phyloP scores from a whole-genome alignment of 345 rosid species.

The Lumnitzera littorea region DNA sequence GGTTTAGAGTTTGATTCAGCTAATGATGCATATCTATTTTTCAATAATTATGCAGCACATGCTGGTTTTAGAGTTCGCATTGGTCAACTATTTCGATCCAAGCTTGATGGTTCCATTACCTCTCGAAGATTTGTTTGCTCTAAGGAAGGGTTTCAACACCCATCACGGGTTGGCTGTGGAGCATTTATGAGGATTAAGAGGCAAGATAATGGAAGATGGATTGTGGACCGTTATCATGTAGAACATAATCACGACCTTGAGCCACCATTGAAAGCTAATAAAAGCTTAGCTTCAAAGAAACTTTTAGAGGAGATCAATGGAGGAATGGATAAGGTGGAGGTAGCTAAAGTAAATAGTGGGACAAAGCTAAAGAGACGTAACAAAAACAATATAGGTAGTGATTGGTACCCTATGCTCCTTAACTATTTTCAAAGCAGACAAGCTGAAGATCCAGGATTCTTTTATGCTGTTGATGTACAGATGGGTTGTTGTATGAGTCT shows the following conservation, averaged over 20 bases:
- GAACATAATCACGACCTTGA: constrained; percentile 79
- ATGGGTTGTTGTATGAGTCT: constrained; percentile 57
- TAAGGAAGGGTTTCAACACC: constrained; percentile 94
- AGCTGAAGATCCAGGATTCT: constrained; percentile 82
- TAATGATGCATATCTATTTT: constrained; percentile 71
- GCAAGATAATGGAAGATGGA: constrained; percentile 74
- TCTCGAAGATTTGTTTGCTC: constrained; percentile 90
- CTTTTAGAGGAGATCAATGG: constrained; percentile 39
- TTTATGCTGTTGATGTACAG: constrained; percentile 54
- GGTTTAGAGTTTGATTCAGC: constrained; percentile 75
- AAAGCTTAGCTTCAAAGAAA: constrained; percentile 44
- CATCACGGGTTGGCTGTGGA: constrained; percentile 87
- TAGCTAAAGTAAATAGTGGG: constrained; percentile 28
- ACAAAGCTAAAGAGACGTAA: constrained; percentile 20
- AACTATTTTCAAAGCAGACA: constrained; percentile 71
- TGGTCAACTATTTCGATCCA: constrained; percentile 89
- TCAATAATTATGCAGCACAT: constrained; percentile 56
- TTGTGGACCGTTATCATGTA: constrained; percentile 67
- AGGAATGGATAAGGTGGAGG: constrained; percentile 41
- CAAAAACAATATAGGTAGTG: constrained; percentile 55
- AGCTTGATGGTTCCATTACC: constrained; percentile 70
- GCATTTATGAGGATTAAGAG: constrained; percentile 92
- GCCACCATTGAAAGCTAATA: constrained; percentile 21
- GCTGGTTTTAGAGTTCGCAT: constrained; percentile 76
- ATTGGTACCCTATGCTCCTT: constrained; percentile 66